Evolutionary conservation across 2,329 filamentous ascomycete species (phyloP).

Genomic region (Exophiala calicioides): DNA sequence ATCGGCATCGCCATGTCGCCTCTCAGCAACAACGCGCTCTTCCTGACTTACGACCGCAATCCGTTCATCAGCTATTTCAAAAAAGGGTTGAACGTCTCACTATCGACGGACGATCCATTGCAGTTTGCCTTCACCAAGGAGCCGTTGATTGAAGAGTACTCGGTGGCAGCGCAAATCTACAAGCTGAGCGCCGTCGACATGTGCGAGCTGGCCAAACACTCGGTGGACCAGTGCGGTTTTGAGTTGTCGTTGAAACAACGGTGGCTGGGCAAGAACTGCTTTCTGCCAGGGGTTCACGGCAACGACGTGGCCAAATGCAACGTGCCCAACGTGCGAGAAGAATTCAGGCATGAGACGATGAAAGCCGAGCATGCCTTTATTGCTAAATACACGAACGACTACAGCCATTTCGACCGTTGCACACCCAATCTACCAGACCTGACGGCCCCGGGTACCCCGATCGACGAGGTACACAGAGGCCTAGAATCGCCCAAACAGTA

Average conservation of each 20-base stretch:
- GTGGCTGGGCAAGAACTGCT: slow-evolving; percentile 81
- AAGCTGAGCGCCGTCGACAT: slow-evolving; percentile 96
- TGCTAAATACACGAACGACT: slow-evolving; percentile 31
- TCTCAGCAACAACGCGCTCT: slow-evolving; percentile 94
- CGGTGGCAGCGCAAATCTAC: slow-evolving; percentile 96
- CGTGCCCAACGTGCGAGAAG: slow-evolving; percentile 87
- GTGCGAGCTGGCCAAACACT: slow-evolving; percentile 97
- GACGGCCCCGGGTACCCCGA: slow-evolving; percentile 16
- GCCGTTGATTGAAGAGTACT: slow-evolving; percentile 96
- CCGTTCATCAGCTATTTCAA: slow-evolving; percentile 96
- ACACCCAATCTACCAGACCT: slow-evolving; percentile 30
- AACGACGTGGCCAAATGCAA: slow-evolving; percentile 97
- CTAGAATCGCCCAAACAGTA: slow-evolving; percentile 31
- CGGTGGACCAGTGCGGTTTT: slow-evolving; percentile 91
- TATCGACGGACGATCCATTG: slow-evolving; percentile 94
- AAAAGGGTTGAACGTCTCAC: slow-evolving; percentile 88
- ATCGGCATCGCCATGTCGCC: slow-evolving; percentile 99
- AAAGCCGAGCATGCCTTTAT: slow-evolving; percentile 74
- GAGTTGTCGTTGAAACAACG: slow-evolving; percentile 85
- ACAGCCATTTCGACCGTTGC: slow-evolving; percentile 30
- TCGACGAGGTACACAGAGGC: slow-evolving; percentile 25
- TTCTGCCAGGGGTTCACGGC: slow-evolving; percentile 75
- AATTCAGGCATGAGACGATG: slow-evolving; percentile 84
- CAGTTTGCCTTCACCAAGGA: slow-evolving; percentile 99
- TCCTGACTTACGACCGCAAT: slow-evolving; percentile 94